Evolutionary conservation across 2,329 filamentous ascomycete species (phyloP), one percentile per base, ranked within the genome.

Genomic region (Sarocladium strictum): DNA sequence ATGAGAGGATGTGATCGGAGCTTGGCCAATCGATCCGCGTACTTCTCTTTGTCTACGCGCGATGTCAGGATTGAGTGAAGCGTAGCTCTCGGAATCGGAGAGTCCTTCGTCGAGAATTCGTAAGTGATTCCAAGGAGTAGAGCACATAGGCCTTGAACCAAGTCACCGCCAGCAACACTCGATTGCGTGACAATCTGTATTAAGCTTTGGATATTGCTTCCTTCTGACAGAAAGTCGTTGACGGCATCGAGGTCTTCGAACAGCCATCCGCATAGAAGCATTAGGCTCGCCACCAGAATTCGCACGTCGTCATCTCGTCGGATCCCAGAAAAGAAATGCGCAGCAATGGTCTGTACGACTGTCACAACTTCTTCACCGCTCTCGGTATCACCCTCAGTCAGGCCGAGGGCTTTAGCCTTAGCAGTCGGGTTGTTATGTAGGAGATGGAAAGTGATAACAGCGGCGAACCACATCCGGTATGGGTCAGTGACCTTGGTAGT

Each of bases 81-180:
- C 10, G 87, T 92, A 23, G 84, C 78, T 57, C 94, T 81, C 5
- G 93, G 83, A 53, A 99, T 86, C 0, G 94, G 90, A 0, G 93
- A 97, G 69, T 99, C 94, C 66, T 96, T 96, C 0, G 93, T 97
- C 10, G 93, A 97, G 65, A 97, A 99, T 64, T 99, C 94, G 67
- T 97, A 99, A 3, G 94, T 80, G 19, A 95, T 86, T 10, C 93
- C 94, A 1, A 97, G 77, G 0, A 99, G 74, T 66, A 91, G 84
- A 15, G 91, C 87, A 66, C 88, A 90, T 12, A 99, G 77, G 2
- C 94, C 94, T 60, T 90, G 87, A 14, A 93, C 78, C 29, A 96
- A 74, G 19, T 81, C 75, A 56, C 84, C 85, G 12, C 83, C 83
- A 26, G 78, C 71, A 60, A 78, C 72, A 21, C 60, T 58, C 57